phyloP scores from a whole-genome alignment of 2,329 filamentous ascomycete species.

The Bisporella sp. region DNA sequence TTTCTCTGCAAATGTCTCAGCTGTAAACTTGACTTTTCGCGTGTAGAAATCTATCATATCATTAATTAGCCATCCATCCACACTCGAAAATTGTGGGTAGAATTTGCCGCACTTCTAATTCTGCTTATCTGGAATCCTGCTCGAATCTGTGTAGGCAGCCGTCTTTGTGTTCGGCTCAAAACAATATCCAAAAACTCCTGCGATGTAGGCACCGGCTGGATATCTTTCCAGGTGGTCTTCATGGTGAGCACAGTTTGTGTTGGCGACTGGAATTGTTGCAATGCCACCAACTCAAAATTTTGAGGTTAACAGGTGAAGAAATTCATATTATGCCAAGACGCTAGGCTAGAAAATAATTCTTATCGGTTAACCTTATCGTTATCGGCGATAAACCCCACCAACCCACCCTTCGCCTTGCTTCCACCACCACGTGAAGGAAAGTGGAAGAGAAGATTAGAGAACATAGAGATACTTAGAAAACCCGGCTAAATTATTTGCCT shows the following conservation, averaged over 20 bases:
- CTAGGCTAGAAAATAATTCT: constrained; percentile 7
- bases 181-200: constrained; percentile 98
- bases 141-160: constrained; percentile 90
- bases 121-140: constrained; percentile 93
- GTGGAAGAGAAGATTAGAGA: too few species aligned
- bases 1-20: constrained; percentile 95
- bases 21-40: constrained; percentile 95
- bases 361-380: constrained; percentile 7
- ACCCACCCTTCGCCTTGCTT: too few species aligned
- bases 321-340: constrained; percentile 1
- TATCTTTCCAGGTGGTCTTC: constrained; percentile 67
- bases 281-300: constrained; percentile 2
- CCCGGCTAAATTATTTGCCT: too few species aligned
- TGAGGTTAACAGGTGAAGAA: constrained; percentile 2
- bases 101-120: constrained; percentile 54
- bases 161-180: constrained; percentile 84
- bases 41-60: constrained; percentile 76
- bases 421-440: background rate
- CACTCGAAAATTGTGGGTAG: constrained; percentile 1
- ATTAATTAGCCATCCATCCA: background rate
- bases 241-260: constrained; percentile 33
- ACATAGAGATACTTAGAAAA: too few species aligned
- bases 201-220: constrained; percentile 81
- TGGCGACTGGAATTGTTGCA: background rate
- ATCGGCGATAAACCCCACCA: too few species aligned